These are phyloP conservation scores for Ophiobolus disseminans DNA, from an alignment of 2,329 filamentous ascomycete genomes.

Conservation along the genomic window DNA sequence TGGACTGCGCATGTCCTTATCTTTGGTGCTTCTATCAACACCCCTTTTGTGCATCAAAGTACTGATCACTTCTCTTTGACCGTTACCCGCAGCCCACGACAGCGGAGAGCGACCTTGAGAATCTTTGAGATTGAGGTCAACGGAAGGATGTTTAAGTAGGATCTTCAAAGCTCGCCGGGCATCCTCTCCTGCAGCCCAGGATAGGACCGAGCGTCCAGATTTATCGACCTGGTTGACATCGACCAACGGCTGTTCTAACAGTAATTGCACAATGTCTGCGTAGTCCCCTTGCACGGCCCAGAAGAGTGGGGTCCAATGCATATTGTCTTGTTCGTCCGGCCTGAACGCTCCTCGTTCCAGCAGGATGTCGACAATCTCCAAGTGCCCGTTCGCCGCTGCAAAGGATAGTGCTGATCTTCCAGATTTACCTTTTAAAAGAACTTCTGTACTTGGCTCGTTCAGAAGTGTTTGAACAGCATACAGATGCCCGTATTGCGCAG, in stretches of 20 bases:
- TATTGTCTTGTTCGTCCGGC: constrained; percentile 31
- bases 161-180: constrained; percentile 25
- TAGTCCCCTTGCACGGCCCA: constrained; percentile 41
- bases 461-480: constrained; percentile 36
- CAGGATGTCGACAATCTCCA: constrained; percentile 38
- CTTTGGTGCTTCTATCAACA: constrained; percentile 37
- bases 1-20: constrained; percentile 39
- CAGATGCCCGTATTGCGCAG: constrained; percentile 38
- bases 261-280: constrained; percentile 22
- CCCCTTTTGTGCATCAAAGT: constrained; percentile 31
- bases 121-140: constrained; percentile 41
- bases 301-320: constrained; percentile 41
- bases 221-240: constrained; percentile 44
- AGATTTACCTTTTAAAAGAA: constrained; percentile 23
- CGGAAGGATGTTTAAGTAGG: constrained; percentile 28
- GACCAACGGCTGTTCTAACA: constrained; percentile 29
- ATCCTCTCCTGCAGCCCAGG: constrained; percentile 47
- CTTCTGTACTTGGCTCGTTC: constrained; percentile 26
- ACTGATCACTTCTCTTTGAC: constrained; percentile 26
- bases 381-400: constrained; percentile 42
- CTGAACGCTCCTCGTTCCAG: constrained; percentile 22
- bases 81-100: constrained; percentile 41
- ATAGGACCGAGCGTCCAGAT: constrained; percentile 41
- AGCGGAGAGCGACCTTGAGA: constrained; percentile 40
- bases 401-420: constrained; percentile 45